phyloP scores from a whole-genome alignment of 768 basidiomycete species.

The Tephrocybe sp. region DNA sequence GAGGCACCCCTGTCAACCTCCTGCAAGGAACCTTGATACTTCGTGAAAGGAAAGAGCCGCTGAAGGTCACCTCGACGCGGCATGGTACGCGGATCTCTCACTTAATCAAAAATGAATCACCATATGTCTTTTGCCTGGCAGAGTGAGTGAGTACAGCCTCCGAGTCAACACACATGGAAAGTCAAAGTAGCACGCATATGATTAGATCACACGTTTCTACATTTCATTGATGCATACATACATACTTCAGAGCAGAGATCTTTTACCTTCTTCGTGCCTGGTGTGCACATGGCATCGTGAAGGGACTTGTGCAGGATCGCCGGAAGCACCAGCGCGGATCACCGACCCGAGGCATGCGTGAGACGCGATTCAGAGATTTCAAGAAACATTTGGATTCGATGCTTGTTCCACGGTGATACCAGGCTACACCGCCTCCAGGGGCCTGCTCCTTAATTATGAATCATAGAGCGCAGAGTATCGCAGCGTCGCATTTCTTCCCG shows the following conservation, averaged over 20 bases:
- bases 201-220: too few relatives aligned
- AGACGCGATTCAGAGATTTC: neutral
- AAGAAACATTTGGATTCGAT: too few relatives aligned
- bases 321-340: neutral
- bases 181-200: too few relatives aligned
- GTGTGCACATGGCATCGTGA: neutral
- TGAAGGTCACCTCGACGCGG: neutral
- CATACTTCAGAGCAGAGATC: neutral
- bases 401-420: conserved; percentile 7
- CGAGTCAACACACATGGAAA: too few relatives aligned
- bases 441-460: conserved; percentile 1
- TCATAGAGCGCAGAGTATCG: neutral
- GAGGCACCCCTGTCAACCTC: neutral
- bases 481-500: conserved; percentile 1
- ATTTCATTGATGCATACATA: too few relatives aligned
- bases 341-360: neutral
- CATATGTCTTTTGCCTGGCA: too few relatives aligned
- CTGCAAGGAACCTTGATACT: neutral
- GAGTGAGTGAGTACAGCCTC: too few relatives aligned
- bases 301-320: neutral
- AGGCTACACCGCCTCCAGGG: conserved; percentile 2
- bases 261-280: neutral
- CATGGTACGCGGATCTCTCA: neutral
- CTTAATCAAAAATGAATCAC: neutral
- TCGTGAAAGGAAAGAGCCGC: neutral